These are phyloP conservation scores for Cyberlindnera misumaiensis DNA, from an alignment of 805 yeast species.

Conservation along the genomic window DNA sequence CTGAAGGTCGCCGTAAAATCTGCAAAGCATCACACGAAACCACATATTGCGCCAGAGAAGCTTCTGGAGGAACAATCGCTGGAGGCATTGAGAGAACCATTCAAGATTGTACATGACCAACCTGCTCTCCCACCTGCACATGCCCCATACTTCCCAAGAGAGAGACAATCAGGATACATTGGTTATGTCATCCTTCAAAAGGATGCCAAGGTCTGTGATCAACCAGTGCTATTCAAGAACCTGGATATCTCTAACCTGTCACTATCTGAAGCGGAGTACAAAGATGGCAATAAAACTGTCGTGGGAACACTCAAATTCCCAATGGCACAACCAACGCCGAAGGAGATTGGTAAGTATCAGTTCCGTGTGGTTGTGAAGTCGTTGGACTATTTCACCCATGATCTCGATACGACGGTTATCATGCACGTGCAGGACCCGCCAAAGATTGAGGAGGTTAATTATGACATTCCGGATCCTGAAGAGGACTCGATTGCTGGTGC, in stretches of 20 bases:
- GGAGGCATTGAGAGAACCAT: slow-evolving; percentile 68
- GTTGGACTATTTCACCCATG: slow-evolving; percentile 76
- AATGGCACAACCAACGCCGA: slow-evolving; percentile 73
- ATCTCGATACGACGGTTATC: slow-evolving; percentile 61
- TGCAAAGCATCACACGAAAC: slow-evolving; percentile 48
- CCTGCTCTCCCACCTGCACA: slow-evolving; percentile 62
- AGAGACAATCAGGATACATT: slow-evolving; percentile 48
- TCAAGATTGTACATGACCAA: slow-evolving; percentile 53
- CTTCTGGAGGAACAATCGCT: slow-evolving; percentile 44
- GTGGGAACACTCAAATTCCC: slow-evolving; percentile 75
- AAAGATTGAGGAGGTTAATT: slow-evolving; percentile 38
- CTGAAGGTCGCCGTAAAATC: slow-evolving; percentile 73
- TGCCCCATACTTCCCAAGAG: slow-evolving; percentile 73
- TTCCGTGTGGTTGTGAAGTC: slow-evolving; percentile 68
- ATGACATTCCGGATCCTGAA: slow-evolving; percentile 61
- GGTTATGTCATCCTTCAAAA: slow-evolving; percentile 65
- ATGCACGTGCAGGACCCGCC: slow-evolving; percentile 61
- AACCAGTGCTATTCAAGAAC: slow-evolving; percentile 46
- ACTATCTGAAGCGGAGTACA: slow-evolving; percentile 43
- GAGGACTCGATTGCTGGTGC: slow-evolving; percentile 76
- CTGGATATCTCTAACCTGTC: slow-evolving; percentile 50
- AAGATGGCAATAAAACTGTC: slow-evolving; percentile 26
- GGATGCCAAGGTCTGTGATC: slow-evolving; percentile 74
- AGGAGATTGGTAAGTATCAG: slow-evolving; percentile 51
- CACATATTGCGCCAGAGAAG: slow-evolving; percentile 26